phyloP scores from a whole-genome alignment of 1,139 yeast species.

The Sugiyamaella novakii region DNA sequence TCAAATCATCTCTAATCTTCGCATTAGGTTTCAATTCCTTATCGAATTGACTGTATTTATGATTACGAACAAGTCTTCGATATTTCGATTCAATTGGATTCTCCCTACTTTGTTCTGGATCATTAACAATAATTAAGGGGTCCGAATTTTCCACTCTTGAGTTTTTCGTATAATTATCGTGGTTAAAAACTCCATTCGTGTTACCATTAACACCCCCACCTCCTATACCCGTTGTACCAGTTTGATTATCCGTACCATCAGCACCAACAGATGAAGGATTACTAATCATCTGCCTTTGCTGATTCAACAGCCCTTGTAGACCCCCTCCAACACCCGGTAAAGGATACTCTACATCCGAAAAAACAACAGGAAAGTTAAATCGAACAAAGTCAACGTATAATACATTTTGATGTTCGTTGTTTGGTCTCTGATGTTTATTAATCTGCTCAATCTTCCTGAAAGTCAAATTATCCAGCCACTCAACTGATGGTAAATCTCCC shows the following conservation, averaged over 20 bases:
- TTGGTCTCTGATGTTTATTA: slow-evolving; percentile 37
- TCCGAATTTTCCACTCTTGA: slow-evolving; percentile 7
- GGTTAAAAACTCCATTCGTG: not conserved
- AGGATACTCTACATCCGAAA: slow-evolving; percentile 58
- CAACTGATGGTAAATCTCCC: slow-evolving; percentile 62
- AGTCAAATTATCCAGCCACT: slow-evolving; percentile 78
- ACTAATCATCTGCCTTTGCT: not conserved
- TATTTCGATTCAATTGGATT: slow-evolving; percentile 90
- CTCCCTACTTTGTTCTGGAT: slow-evolving; percentile 63
- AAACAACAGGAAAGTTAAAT: slow-evolving; percentile 81
- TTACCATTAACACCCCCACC: not conserved
- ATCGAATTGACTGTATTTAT: slow-evolving; percentile 74
- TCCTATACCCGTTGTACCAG: not conserved
- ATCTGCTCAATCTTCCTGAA: slow-evolving; percentile 58
- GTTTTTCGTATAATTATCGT: not conserved
- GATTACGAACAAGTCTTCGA: slow-evolving; percentile 79
- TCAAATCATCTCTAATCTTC: slow-evolving; percentile 71
- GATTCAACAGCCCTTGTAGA: not conserved
- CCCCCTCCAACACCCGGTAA: not conserved
- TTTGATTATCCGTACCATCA: not conserved
- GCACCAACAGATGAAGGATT: not conserved
- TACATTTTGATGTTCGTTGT: slow-evolving; percentile 43
- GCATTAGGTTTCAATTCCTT: slow-evolving; percentile 89
- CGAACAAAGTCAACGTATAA: slow-evolving; percentile 71
- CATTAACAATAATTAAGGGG: slow-evolving; percentile 47